phyloP scores from a whole-genome alignment of 495 filamentous ascomycete species.

The Xylaria venustula region DNA sequence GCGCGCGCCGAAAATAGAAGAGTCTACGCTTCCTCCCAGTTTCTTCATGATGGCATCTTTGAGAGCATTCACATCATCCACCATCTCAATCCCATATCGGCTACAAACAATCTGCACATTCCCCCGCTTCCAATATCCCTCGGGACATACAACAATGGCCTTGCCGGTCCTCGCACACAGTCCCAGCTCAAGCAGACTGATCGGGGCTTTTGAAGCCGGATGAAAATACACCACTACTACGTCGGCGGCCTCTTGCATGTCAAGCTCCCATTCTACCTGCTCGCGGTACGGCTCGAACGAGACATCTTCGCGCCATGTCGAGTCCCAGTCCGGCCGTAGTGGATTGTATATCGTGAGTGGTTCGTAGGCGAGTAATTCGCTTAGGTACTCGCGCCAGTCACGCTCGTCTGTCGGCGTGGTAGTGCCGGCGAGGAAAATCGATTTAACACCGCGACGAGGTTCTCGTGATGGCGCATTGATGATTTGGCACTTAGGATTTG shows the following conservation, averaged over 20 bases:
- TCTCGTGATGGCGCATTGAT: constrained; percentile 34
- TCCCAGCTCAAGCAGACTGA: constrained; percentile 54
- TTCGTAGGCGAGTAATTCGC: constrained; percentile 30
- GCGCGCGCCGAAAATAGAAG: no score
- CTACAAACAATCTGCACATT: constrained; percentile 56
- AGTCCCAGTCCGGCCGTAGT: constrained; percentile 53
- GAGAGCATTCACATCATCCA: constrained; percentile 35
- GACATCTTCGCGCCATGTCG: constrained; percentile 47
- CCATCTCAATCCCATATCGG: constrained; percentile 37
- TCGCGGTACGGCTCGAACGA: constrained; percentile 41
- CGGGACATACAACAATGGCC: constrained; percentile 50
- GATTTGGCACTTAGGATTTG: constrained; percentile 18
- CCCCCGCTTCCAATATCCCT: constrained; percentile 54
- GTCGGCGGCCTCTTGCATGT: constrained; percentile 50
- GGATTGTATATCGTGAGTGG: constrained; percentile 62
- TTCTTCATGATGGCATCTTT: constrained; percentile 21
- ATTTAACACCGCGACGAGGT: constrained; percentile 18
- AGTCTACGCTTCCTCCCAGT: constrained; percentile 2
- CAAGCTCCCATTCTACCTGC: constrained; percentile 61
- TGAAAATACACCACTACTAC: constrained; percentile 58
- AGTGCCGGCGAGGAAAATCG: constrained; percentile 46
- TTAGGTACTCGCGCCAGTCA: constrained; percentile 44
- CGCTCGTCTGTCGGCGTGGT: constrained; percentile 26
- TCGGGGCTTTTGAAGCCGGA: constrained; percentile 40
- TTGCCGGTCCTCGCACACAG: constrained; percentile 47